Base-by-base conservation (phyloP, 345 rosid genomes). In the Capsella bursapastoris region DNA sequence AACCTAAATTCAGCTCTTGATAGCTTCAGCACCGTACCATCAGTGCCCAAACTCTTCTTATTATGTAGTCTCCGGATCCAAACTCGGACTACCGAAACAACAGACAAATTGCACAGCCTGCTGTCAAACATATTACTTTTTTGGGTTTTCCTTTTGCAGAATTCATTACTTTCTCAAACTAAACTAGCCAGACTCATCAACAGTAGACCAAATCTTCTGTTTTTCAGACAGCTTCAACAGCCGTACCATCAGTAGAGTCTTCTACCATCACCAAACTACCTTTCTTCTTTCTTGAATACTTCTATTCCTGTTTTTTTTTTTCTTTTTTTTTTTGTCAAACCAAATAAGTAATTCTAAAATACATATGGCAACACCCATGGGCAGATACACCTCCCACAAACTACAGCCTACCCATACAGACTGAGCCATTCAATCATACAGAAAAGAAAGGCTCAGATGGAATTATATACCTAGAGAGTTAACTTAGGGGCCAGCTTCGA, bases 351-450 rank as follows among this genome's bases (percentile, higher is more conserved):
- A 10, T 53, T 27, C 71, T 51, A 37, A 28, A 13, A 37, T 34
- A 64, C 11, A 45, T 22, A 66, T 51, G 28, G 50, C 37, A 67
- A 31, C 38, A 72, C 5, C 76, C 55, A 72, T 51, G 68, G 34
- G 68, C 25, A 71, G 60, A 66, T 66, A 35, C 44, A 66, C 59
- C 38, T 22, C 48, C 49, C 45, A 56, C 52, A 56, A 52, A 40
- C 63, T 53, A 70, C 49, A 64, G 60, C 66, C 82, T 84, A 83
- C 82, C 89, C 89, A 75, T 83, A 58, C 71, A 56, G 72, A 52
- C 74, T 37, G 70, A 48, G 48, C 76, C 72, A 63, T 61, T 65
- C 32, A 64, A 62, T 52, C 85, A 25, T 45, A 37, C 37, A 25
- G 68, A 57, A 61, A 56, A 38, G 66, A 57, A 51, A 51, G 79